Evolutionary conservation across 306 rosid species (phyloP).

Genomic region (Quercus alba): DNA sequence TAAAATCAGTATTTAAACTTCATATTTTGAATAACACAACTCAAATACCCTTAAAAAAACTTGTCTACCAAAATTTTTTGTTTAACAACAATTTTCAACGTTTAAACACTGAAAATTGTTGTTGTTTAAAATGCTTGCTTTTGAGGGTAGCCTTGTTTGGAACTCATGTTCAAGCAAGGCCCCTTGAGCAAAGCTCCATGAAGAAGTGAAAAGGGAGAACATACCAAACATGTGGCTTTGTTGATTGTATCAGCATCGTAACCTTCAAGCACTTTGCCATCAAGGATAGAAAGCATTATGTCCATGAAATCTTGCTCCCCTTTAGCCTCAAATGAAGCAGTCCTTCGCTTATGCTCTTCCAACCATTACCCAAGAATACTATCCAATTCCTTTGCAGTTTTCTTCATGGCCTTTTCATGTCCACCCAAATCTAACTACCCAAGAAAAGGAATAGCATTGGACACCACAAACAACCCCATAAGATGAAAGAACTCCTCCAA

Average conservation of each 20-base stretch:
- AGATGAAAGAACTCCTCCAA: constrained; percentile 25
- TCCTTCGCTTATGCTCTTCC: constrained; percentile 39
- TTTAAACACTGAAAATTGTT: no score
- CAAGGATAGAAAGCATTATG: constrained; percentile 17
- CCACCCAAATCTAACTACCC: constrained; percentile 45
- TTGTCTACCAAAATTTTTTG: no score
- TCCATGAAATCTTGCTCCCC: constrained; percentile 40
- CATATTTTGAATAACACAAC: no score
- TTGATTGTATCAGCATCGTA: constrained; percentile 34
- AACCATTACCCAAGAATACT: constrained; percentile 28
- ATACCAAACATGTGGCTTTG: constrained; percentile 53
- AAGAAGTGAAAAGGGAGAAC: not conserved
- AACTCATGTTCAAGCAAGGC: no score
- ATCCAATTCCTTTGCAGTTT: constrained; percentile 29
- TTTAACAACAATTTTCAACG: no score
- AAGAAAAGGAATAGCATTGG: constrained; percentile 17
- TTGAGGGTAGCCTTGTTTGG: no score
- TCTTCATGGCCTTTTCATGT: constrained; percentile 36
- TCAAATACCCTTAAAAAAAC: no score
- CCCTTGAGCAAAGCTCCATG: no score
- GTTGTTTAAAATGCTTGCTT: no score
- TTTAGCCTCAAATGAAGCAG: not conserved
- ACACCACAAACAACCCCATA: constrained; percentile 16
- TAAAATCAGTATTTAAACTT: no score
- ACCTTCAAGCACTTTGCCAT: constrained; percentile 15